Percentiles rank a stretch among this genome's conserved stretches.
Conservation (phyloP, 176 grass and related monocot genomes). For the Avena eriantha region DNA sequence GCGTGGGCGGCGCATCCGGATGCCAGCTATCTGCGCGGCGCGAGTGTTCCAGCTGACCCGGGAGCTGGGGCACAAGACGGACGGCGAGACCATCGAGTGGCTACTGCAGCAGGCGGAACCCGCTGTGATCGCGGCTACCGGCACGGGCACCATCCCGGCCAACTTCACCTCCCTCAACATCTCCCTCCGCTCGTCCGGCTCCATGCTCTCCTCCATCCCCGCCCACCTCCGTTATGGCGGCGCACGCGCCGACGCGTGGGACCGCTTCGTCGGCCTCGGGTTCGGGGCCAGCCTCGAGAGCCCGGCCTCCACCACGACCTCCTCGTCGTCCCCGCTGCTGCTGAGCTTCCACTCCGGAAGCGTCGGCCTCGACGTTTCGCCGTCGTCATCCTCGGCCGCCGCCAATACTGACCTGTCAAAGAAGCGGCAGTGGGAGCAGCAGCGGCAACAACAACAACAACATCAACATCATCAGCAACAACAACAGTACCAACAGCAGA, state of each 20-base stretch:
- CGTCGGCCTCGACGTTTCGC: constrained; percentile 67
- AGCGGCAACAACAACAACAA: constrained; percentile 47
- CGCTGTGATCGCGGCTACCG: constrained; percentile 89
- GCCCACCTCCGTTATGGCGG: constrained; percentile 55
- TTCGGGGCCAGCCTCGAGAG: constrained; percentile 61
- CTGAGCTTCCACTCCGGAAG: constrained; percentile 84
- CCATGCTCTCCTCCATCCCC: constrained; percentile 68
- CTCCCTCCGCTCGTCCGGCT: constrained; percentile 86
- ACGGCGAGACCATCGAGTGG: constrained; percentile 99
- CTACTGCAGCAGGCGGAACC: constrained; percentile 95
- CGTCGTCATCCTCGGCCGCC: constrained; percentile 47
- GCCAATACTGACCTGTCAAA: constrained; percentile 54
- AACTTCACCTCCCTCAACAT: constrained; percentile 98
- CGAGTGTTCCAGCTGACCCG: constrained; percentile 95
- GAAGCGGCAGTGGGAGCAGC: constrained; percentile 76
- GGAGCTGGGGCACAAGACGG: constrained; percentile 94
- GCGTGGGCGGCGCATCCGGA: constrained; percentile 90
- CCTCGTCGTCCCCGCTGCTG: constrained; percentile 64
- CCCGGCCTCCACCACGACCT: constrained; percentile 55
- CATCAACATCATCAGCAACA: constrained; percentile 54
- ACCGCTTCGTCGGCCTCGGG: constrained; percentile 64
- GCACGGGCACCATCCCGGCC: constrained; percentile 93
- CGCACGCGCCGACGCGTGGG: constrained; percentile 53
- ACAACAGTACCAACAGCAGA: constrained; percentile 76
- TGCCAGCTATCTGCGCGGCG: constrained; percentile 92